Base-by-base conservation (phyloP, 441 rosid genomes). In the Brassica hybrid region DNA sequence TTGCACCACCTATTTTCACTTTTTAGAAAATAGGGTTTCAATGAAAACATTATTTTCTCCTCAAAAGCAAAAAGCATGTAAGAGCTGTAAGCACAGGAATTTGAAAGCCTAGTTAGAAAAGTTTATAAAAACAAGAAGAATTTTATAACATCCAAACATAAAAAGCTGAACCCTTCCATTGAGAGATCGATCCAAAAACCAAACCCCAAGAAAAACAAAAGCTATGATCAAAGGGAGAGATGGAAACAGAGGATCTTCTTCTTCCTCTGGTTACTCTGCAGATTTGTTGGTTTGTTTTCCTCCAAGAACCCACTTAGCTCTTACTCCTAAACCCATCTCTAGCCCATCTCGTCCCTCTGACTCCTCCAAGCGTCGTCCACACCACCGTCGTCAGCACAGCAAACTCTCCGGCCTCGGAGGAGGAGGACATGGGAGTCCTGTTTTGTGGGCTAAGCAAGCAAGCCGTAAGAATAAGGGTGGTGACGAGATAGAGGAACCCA, bases 241-340 rank as follows among this genome's bases (percentile, higher is more conserved):
- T 79, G 76, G 84, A 63, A 88, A 76, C 80, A 75, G 68, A 75
- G 62, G 74, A 76, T 36, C 73, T 60, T 52, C 73, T 71, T 34
- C 73, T 73, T 86, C 77, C 69, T 84, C 84, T 80, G 85, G 89
- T 67, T 87, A 89, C 27, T 76, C 93, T 23, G 79, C 94, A 19
- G 97, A 93, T 85, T 82, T 91, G 64, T 66, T 93, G n/a, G 96
- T 89, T 25, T 91, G 98, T 76, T 91, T 94, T 77, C 98, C 97
- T 54, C 81, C 94, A 64, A 81, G 94, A 79, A 84, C 92, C 56
- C 94, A 84, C 81, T 75, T 94, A 60, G 68, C 86, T 10, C 77
- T 91, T 38, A 85, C 86, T 87, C 94, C 94, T 3, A 91, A 91
- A 78, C 81, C 90, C 43, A 80, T 91, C 30, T 86, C 88, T 32